These are phyloP conservation scores for Cenchrus americanus DNA, from an alignment of 176 grass and related monocot genomes.

Conservation along the genomic window DNA sequence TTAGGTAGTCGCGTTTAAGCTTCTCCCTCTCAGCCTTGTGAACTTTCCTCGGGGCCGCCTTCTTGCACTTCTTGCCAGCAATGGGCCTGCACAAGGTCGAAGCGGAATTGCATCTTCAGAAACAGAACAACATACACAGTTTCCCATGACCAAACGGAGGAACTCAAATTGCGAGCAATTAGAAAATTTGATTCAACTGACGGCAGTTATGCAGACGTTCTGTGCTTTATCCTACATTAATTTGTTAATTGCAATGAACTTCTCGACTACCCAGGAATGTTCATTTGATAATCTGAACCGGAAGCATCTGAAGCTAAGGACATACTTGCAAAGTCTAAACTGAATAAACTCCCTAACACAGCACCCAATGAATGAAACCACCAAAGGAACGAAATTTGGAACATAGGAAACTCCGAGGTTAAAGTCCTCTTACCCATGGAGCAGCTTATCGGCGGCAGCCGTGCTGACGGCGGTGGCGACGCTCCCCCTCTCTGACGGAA, in stretches of 20 bases:
- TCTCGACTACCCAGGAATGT: not conserved
- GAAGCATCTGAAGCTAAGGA: not conserved
- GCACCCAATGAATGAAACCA: not conserved
- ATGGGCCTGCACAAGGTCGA: slow-evolving; percentile 44
- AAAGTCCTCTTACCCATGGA: slow-evolving; percentile 26
- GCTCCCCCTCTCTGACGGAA: slow-evolving; percentile 24
- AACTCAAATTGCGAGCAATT: not conserved
- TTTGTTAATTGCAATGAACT: not conserved
- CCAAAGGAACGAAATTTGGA: not conserved
- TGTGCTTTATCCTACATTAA: not conserved
- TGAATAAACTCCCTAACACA: not conserved
- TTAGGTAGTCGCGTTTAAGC: slow-evolving; percentile 78
- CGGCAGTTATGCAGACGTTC: not conserved
- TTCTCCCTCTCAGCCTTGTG: slow-evolving; percentile 91
- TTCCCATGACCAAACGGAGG: not conserved
- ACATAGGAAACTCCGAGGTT: not conserved
- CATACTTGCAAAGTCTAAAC: not conserved
- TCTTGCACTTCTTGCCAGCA: slow-evolving; percentile 58
- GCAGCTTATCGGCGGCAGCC: slow-evolving; percentile 30
- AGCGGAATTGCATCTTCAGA: not conserved
- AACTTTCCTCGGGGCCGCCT: slow-evolving; percentile 58
- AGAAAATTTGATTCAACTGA: not conserved
- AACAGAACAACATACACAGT: not conserved
- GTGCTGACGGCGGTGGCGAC: slow-evolving; percentile 39
- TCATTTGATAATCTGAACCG: not conserved